Percentiles rank a stretch among this genome's conserved stretches.
Conservation (phyloP, 768 basidiomycete species). For the Hygrocybe coccinea region DNA sequence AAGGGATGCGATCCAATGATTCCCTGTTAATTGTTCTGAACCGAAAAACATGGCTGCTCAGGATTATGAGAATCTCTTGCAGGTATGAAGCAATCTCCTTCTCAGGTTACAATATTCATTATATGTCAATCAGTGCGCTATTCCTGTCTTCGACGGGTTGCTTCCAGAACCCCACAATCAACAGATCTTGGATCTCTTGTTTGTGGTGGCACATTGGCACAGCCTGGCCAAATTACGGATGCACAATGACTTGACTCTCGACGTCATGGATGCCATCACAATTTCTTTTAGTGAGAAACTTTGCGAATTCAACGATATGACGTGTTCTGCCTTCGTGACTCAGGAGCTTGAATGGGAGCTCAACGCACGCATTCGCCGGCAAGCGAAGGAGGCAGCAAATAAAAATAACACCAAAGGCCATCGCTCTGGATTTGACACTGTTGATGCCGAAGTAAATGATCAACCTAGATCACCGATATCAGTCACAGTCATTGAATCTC, state of each 20-base stretch:
- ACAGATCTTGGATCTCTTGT: constrained; percentile 14
- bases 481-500: background rate
- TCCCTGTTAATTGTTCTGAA: constrained; percentile 19
- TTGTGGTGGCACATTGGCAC: background rate
- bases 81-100: constrained; percentile 11
- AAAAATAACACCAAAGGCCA: background rate
- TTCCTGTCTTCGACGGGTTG: constrained; percentile 24
- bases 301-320: background rate
- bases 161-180: constrained; percentile 21
- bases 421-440: background rate
- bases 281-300: constrained; percentile 8
- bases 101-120: background rate
- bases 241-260: constrained; percentile 15
- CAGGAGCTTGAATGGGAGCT: constrained; percentile 1
- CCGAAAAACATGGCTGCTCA: constrained; percentile 21
- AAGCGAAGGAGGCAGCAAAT: background rate
- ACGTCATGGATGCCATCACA: constrained; percentile 12
- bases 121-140: background rate
- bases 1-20: constrained; percentile 16
- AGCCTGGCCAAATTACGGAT: constrained; percentile 21
- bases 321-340: constrained; percentile 5
- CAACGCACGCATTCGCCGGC: background rate
- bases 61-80: constrained; percentile 24
- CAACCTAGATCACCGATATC: background rate
- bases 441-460: constrained; percentile 15